Evolutionary conservation across 176 grass and related monocot species (phyloP).

Genomic region (Eragrostis nindensis): DNA sequence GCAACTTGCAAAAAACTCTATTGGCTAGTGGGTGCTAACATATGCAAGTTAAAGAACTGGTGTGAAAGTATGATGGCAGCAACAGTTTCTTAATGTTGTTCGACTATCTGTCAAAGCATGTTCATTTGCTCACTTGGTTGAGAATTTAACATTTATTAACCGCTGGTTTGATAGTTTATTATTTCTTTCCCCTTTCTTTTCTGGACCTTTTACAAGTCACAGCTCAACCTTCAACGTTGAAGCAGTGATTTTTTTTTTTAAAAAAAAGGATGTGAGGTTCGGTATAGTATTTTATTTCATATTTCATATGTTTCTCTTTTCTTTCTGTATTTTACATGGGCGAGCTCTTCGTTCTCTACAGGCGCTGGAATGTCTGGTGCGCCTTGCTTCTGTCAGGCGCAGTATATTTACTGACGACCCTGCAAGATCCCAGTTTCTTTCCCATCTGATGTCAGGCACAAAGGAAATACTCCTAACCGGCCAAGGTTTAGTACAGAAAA

Average conservation of each 20-base stretch:
- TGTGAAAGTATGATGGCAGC: conserved; percentile 9
- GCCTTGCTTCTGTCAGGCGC: conserved; percentile 93
- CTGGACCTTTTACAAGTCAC: neutral
- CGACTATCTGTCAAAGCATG: conserved; percentile 13
- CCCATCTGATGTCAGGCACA: conserved; percentile 93
- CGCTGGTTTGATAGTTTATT: neutral
- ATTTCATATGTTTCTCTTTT: conserved; percentile 23
- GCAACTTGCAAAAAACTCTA: conserved; percentile 15
- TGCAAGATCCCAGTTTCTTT: conserved; percentile 78
- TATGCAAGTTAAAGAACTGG: neutral
- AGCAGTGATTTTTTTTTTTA: neutral
- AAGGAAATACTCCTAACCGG: conserved; percentile 99
- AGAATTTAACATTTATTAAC: conserved; percentile 13
- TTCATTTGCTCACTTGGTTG: neutral
- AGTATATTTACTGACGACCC: conserved; percentile 93
- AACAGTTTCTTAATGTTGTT: neutral
- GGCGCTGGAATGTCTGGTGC: conserved; percentile 97
- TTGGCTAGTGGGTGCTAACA: conserved; percentile 26
- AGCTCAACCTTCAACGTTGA: neutral
- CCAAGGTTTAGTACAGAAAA: conserved; percentile 64
- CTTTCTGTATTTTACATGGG: conserved; percentile 17
- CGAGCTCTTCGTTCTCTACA: conserved; percentile 38
- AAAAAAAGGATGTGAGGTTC: neutral
- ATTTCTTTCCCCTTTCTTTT: neutral
- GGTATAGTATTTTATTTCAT: conserved; percentile 1